Conservation (phyloP, 371 early-diverging fungal species). For the Basidiobolus heterosporus region DNA sequence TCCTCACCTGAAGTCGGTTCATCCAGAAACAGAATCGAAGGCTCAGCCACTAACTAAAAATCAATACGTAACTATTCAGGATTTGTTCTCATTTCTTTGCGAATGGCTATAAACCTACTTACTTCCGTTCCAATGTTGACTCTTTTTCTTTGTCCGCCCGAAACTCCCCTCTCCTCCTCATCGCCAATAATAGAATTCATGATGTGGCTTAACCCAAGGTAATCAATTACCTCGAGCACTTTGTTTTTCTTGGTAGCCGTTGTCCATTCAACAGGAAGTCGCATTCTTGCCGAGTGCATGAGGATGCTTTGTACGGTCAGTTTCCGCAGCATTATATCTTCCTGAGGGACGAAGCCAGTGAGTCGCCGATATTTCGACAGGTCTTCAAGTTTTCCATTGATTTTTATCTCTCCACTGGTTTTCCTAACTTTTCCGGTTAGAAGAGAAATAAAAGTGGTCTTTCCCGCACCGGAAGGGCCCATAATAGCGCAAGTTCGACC, state of each 20-base stretch:
- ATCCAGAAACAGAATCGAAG: constrained; percentile 80
- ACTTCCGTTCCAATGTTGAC: constrained; percentile 68
- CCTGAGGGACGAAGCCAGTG: constrained; percentile 46
- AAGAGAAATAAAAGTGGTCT: constrained; percentile 38
- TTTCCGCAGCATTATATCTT: constrained; percentile 44
- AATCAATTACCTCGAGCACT: constrained; percentile 37
- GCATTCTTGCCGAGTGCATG: constrained; percentile 45
- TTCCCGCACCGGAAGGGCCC: constrained; percentile 66
- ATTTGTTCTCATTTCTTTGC: no score
- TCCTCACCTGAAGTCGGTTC: constrained; percentile 77
- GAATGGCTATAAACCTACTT: no score
- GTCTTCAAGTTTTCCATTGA: constrained; percentile 39
- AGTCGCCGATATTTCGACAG: constrained; percentile 42
- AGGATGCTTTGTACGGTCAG: constrained; percentile 36
- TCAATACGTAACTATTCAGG: no score
- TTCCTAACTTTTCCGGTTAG: constrained; percentile 39
- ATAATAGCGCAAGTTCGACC: constrained; percentile 44
- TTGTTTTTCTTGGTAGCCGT: constrained; percentile 25
- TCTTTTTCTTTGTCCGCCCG: constrained; percentile 78
- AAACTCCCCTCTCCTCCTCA: constrained; percentile 42
- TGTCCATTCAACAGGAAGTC: constrained; percentile 32
- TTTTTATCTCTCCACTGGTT: constrained; percentile 33
- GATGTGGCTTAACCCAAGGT: constrained; percentile 42
- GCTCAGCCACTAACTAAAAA: constrained; percentile 47
- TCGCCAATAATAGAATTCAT: constrained; percentile 49